Evolutionary conservation across 768 basidiomycete genomes (phyloP).

Genomic region (Boletus coccyginus): DNA sequence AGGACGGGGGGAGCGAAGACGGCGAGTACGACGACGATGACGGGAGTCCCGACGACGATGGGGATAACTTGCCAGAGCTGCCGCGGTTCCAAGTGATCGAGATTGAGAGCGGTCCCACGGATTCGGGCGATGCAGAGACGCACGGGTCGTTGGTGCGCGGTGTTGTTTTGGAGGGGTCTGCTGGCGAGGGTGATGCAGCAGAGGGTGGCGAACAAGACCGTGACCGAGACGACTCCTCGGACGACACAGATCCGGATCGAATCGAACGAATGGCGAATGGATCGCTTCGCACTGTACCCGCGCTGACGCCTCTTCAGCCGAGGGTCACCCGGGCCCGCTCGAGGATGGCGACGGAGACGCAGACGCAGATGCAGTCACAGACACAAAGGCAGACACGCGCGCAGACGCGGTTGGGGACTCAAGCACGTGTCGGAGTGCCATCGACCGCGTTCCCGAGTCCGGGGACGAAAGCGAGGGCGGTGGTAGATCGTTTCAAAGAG

Average conservation of each 20-base stretch:
- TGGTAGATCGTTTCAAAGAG: slow-evolving; percentile 8
- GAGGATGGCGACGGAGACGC: neutral
- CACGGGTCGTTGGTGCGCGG: slow-evolving; percentile 14
- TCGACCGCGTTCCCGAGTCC: slow-evolving; percentile 13
- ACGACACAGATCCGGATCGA: slow-evolving; percentile 8
- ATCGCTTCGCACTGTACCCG: neutral
- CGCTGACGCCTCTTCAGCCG: neutral
- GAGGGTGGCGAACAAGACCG: neutral
- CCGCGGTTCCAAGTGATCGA: slow-evolving; percentile 13
- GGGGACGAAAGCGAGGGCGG: slow-evolving; percentile 13
- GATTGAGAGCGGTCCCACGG: slow-evolving; percentile 11
- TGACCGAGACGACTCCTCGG: neutral
- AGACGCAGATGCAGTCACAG: neutral
- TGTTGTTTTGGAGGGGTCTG: neutral
- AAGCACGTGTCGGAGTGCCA: neutral
- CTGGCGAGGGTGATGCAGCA: neutral
- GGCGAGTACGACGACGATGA: neutral
- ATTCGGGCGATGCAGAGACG: slow-evolving; percentile 31
- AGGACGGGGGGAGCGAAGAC: neutral
- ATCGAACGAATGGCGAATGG: slow-evolving; percentile 16
- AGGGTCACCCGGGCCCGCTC: slow-evolving; percentile 10
- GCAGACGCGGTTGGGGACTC: slow-evolving; percentile 3
- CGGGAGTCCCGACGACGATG: neutral
- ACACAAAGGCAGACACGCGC: too few relatives aligned
- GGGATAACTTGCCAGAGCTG: neutral